phyloP scores from a whole-genome alignment of 768 basidiomycete genomes.

The Strobilomyces echinocephalus region DNA sequence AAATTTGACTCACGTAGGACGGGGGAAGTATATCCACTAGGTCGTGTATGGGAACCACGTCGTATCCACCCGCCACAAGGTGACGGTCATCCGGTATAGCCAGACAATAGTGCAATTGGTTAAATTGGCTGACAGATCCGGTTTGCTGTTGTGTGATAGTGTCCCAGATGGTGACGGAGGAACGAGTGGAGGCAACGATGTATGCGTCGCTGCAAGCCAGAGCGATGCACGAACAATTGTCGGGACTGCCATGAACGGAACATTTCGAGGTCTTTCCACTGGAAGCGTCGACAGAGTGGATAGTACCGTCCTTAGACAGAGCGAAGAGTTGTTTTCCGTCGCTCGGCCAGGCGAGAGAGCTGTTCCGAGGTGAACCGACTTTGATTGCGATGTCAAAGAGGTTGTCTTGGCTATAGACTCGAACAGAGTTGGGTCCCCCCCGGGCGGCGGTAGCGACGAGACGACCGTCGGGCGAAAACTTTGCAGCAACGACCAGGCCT shows the following conservation, averaged over 20 bases:
- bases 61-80: too few species aligned
- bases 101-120: too few species aligned
- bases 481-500: neutral
- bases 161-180: neutral
- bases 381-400: neutral
- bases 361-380: neutral
- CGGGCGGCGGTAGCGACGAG: slow-evolving; percentile 2
- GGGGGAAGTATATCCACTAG: too few species aligned
- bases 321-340: too few species aligned
- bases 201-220: neutral
- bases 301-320: neutral
- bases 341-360: too few species aligned
- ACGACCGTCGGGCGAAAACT: too few species aligned
- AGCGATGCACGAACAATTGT: neutral
- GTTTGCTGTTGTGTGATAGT: neutral
- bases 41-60: too few species aligned
- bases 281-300: neutral
- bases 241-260: neutral
- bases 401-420: neutral
- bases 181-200: neutral
- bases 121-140: neutral
- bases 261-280: neutral
- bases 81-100: too few species aligned
- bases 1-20: too few species aligned
- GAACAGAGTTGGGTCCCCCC: too few species aligned